Percentiles rank a stretch among this genome's conserved stretches.
Evolutionary conservation across 495 filamentous ascomycete species (phyloP).

Genomic region (Hyphodiscus hymeniophilus): DNA sequence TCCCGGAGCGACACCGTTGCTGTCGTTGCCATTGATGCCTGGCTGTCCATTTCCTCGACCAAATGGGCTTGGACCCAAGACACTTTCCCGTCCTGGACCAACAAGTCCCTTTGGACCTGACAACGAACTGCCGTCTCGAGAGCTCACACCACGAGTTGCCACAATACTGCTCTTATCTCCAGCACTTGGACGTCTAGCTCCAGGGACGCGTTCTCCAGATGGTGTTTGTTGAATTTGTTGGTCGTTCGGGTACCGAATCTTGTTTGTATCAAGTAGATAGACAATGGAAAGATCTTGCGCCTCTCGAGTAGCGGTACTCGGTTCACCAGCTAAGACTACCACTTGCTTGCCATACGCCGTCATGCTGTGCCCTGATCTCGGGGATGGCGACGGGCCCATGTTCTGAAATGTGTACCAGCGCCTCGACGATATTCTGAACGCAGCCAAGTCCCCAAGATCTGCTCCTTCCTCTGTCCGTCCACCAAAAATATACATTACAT

Average conservation of each 20-base stretch:
- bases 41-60: conserved; percentile 22
- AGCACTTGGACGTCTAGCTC: conserved; percentile 32
- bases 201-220: conserved; percentile 27
- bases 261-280: conserved; percentile 87
- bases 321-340: conserved; percentile 87
- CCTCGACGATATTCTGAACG: conserved; percentile 83
- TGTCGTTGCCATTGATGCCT: conserved; percentile 23
- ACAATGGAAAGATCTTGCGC: conserved; percentile 77
- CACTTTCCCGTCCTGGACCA: conserved; percentile 46
- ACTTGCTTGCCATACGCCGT: conserved; percentile 87
- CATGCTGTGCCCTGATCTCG: conserved; percentile 95
- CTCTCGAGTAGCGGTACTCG: conserved; percentile 75
- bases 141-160: conserved; percentile 33
- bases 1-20: conserved; percentile 21
- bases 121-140: conserved; percentile 55
- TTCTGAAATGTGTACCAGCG: conserved; percentile 99
- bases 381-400: conserved; percentile 93
- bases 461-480: conserved; percentile 89
- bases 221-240: conserved; percentile 42
- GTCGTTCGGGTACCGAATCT: conserved; percentile 91
- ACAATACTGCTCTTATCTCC: conserved; percentile 22
- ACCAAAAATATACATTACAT: conserved; percentile 99
- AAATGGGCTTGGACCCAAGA: conserved; percentile 31
- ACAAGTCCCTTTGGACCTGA: conserved; percentile 48
- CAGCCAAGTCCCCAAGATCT: conserved; percentile 89